phyloP scores from a whole-genome alignment of 441 rosid species.

The Breynia disticha region DNA sequence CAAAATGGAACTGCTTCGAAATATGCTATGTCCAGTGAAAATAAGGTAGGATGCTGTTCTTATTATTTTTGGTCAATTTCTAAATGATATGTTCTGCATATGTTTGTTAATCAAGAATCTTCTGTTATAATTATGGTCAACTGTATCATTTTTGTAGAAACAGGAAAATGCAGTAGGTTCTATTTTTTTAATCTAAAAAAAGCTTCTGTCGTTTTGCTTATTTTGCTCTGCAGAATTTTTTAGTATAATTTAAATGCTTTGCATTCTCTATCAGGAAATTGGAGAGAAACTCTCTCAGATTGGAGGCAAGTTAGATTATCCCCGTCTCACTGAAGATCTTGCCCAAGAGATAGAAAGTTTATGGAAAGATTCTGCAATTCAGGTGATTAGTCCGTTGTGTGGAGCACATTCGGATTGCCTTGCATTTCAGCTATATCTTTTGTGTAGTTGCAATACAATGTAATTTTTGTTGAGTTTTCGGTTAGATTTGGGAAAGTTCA shows the following conservation, averaged over 20 bases:
- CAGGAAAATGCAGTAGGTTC: too few relatives aligned
- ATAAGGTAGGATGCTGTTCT: conserved; percentile 40
- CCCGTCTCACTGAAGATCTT: conserved; percentile 63
- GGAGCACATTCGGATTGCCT: conserved; percentile 3
- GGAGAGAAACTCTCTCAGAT: conserved; percentile 80
- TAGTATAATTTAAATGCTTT: neutral
- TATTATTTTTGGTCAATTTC: too few relatives aligned
- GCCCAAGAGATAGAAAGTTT: conserved; percentile 66
- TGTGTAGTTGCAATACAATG: too few relatives aligned
- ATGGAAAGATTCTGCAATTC: conserved; percentile 92
- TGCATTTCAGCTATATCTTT: too few relatives aligned
- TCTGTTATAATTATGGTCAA: neutral
- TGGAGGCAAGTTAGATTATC: conserved; percentile 65
- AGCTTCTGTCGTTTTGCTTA: neutral
- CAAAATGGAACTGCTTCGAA: conserved; percentile 62
- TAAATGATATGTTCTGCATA: conserved; percentile 3
- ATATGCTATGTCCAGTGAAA: conserved; percentile 51
- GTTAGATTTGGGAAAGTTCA: too few relatives aligned
- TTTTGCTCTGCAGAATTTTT: neutral
- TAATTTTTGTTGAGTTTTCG: too few relatives aligned
- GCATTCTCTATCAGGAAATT: conserved; percentile 34
- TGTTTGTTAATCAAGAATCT: neutral
- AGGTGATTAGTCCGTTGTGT: conserved; percentile 34
- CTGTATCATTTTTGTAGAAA: neutral
- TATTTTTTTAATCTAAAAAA: too few relatives aligned